Percentiles rank a stretch among this genome's conserved stretches.
Evolutionary conservation across 2,329 filamentous ascomycete genomes (phyloP).

Genomic region (Xylariaceae sp.): DNA sequence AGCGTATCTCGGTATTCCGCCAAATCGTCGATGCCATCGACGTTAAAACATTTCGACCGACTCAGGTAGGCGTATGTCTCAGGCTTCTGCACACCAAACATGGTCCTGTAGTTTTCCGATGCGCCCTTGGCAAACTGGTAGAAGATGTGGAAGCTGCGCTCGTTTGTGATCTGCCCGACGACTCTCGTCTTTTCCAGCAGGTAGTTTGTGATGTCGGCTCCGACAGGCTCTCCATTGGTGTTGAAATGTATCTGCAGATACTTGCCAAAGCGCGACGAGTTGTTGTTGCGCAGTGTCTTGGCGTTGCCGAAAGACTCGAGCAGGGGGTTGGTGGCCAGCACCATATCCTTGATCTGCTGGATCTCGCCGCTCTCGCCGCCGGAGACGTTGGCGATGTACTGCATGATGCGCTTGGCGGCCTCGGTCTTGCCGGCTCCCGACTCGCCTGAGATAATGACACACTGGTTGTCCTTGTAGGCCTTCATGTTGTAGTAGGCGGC

Average conservation of each 20-base stretch:
- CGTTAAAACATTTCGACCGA: conserved; percentile 89
- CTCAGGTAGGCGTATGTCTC: conserved; percentile 93
- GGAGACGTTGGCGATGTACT: conserved; percentile 97
- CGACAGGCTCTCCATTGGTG: conserved; percentile 80
- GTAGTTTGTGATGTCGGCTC: conserved; percentile 98
- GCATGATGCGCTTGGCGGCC: conserved; percentile 97
- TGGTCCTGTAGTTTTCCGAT: conserved; percentile 77
- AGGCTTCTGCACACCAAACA: conserved; percentile 86
- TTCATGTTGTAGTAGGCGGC: conserved; percentile 99
- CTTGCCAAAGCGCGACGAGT: conserved; percentile 97
- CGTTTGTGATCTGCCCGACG: conserved; percentile 89
- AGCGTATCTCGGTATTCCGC: conserved; percentile 87
- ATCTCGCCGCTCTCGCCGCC: conserved; percentile 81
- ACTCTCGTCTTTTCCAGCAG: conserved; percentile 93
- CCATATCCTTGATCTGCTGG: conserved; percentile 98
- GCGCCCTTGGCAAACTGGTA: conserved; percentile 98
- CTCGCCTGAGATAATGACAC: conserved; percentile 98
- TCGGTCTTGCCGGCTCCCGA: conserved; percentile 98
- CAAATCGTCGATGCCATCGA: conserved; percentile 87
- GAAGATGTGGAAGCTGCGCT: conserved; percentile 99
- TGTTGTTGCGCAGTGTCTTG: conserved; percentile 97
- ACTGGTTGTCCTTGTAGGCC: conserved; percentile 97
- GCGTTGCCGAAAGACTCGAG: conserved; percentile 98
- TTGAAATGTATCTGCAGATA: conserved; percentile 98
- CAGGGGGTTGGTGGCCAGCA: conserved; percentile 93